Conservation (phyloP, 2,329 filamentous ascomycete genomes). For the Monilinia fructicola region DNA sequence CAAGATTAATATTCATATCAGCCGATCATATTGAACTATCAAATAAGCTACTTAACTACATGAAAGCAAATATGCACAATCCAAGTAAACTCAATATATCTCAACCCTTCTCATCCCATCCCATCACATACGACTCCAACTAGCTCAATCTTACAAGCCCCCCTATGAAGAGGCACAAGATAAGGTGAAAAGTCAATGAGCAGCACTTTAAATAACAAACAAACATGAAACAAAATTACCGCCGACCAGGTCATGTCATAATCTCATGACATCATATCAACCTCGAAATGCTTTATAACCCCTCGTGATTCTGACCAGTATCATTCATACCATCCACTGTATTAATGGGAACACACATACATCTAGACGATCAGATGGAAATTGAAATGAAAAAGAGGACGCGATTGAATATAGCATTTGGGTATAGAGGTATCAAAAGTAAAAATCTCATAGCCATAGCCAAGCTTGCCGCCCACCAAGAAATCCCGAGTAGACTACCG, state of each 20-base stretch:
- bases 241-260: background rate
- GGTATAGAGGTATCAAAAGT: slow-evolving; percentile 17
- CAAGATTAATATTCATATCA: too few relatives aligned
- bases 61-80: background rate
- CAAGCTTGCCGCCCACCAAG: slow-evolving; percentile 12
- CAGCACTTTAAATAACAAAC: too few relatives aligned
- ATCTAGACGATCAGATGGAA: background rate
- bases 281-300: background rate
- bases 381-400: background rate
- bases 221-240: background rate
- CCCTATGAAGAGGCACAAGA: too few relatives aligned
- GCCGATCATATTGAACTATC: background rate
- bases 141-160: background rate
- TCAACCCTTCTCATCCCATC: background rate
- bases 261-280: background rate
- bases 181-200: too few relatives aligned
- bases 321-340: background rate
- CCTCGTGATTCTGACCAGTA: background rate
- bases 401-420: slow-evolving; percentile 8
- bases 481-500: slow-evolving; percentile 4
- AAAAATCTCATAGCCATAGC: slow-evolving; percentile 11
- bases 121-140: background rate
- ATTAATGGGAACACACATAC: background rate
- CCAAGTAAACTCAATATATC: background rate
- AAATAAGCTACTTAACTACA: background rate